phyloP scores from a whole-genome alignment of 108 stramenopile species.

The Pseudonitzschia delicatissima region DNA sequence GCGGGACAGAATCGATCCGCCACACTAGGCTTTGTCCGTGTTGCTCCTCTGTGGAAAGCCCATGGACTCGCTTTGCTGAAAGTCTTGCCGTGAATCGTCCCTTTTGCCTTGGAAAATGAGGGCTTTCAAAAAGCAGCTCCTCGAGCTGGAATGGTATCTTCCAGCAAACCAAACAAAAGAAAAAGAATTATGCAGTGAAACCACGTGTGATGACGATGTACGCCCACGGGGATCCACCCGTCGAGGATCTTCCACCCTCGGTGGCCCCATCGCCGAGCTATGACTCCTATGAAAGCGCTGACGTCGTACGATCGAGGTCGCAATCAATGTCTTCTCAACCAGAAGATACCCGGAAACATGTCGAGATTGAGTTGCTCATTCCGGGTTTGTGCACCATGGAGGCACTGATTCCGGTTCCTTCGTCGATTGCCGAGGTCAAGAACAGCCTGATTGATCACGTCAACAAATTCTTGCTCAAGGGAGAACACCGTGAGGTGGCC shows the following conservation, averaged over 20 bases:
- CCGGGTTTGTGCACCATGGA: conserved; percentile 77
- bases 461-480: conserved; percentile 50
- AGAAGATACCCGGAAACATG: conserved; percentile 25
- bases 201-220: conserved; percentile 1
- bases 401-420: conserved; percentile 51
- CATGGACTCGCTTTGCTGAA: conserved; percentile 36
- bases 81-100: conserved; percentile 49
- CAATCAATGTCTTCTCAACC: too few relatives aligned
- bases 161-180: neutral
- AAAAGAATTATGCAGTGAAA: neutral
- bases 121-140: conserved; percentile 69
- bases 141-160: conserved; percentile 63
- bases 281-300: neutral
- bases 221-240: neutral
- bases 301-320: neutral
- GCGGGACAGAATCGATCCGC: conserved; percentile 76
- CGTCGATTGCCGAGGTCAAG: conserved; percentile 57
- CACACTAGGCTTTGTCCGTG: conserved; percentile 47
- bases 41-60: conserved; percentile 54
- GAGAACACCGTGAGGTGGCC: conserved; percentile 31
- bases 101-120: conserved; percentile 72
- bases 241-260: neutral
- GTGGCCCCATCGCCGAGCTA: neutral
- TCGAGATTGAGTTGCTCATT: conserved; percentile 74
- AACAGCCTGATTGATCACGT: conserved; percentile 49